A percentile compares a stretch with the other conserved stretches of the same genome.
Conservation (phyloP, 2,329 filamentous ascomycete genomes). For the Calonectria hongkongensis region DNA sequence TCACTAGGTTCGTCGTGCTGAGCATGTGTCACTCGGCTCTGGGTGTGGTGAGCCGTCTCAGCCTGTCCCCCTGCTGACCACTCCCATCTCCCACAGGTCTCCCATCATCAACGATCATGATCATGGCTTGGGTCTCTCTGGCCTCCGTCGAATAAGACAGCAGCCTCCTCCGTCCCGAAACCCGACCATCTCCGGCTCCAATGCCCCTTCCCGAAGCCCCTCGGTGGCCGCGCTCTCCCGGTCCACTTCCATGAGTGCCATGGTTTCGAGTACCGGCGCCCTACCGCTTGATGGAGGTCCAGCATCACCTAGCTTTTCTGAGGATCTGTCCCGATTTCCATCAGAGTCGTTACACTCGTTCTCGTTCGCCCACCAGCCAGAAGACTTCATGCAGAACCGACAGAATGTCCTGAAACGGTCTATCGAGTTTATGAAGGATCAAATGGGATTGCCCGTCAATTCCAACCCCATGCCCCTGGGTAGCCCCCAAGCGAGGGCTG, state of each 20-base stretch:
- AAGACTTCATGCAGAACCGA: slow-evolving; percentile 91
- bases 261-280: slow-evolving; percentile 74
- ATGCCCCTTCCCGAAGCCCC: slow-evolving; percentile 77
- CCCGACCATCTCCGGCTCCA: slow-evolving; percentile 78
- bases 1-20: slow-evolving; percentile 78
- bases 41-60: slow-evolving; percentile 43
- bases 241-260: slow-evolving; percentile 82
- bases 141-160: slow-evolving; percentile 94
- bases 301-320: slow-evolving; percentile 84
- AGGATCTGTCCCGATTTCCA: slow-evolving; percentile 94
- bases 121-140: slow-evolving; percentile 88
- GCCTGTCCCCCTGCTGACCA: slow-evolving; percentile 53
- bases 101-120: slow-evolving; percentile 90
- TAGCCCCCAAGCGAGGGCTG: slow-evolving; percentile 87
- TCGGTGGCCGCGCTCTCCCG: slow-evolving; percentile 76
- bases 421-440: slow-evolving; percentile 97
- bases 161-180: slow-evolving; percentile 79
- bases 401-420: slow-evolving; percentile 95
- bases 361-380: slow-evolving; percentile 96
- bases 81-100: slow-evolving; percentile 73
- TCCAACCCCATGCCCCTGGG: slow-evolving; percentile 84
- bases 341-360: slow-evolving; percentile 98
- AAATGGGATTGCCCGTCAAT: slow-evolving; percentile 83
- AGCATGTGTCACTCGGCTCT: slow-evolving; percentile 46
- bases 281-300: slow-evolving; percentile 76